Percentiles rank a stretch among this genome's conserved stretches.
Conservation (phyloP, 345 rosid genomes). For the Eucalyptus viminalis region DNA sequence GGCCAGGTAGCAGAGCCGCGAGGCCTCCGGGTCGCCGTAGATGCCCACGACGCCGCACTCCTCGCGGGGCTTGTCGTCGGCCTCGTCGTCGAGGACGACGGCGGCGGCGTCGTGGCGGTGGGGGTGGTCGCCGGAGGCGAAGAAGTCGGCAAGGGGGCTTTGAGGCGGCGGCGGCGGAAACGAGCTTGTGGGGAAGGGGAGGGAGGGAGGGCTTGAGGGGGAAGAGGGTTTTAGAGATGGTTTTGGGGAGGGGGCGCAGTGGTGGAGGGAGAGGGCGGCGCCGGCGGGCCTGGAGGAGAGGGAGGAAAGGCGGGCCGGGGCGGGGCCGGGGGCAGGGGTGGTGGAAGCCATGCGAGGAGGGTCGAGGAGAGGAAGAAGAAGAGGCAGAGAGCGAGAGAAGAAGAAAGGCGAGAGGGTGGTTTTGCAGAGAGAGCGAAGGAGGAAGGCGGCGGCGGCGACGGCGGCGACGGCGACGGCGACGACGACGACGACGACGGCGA, state of each 20-base stretch:
- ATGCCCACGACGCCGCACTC: slow-evolving; percentile 99
- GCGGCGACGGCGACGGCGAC: not conserved
- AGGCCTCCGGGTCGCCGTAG: slow-evolving; percentile 85
- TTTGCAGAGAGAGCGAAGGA: not conserved
- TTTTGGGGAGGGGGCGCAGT: slow-evolving; percentile 19
- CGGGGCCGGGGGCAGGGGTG: not conserved
- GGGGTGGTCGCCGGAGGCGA: not conserved
- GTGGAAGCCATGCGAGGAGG: not conserved
- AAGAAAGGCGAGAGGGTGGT: not conserved
- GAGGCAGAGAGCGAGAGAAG: not conserved
- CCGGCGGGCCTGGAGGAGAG: not conserved
- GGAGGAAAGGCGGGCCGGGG: not conserved
- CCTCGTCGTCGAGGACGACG: not conserved
- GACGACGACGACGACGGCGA: not conserved
- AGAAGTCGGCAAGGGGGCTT: slow-evolving; percentile 22
- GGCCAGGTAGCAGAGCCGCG: slow-evolving; percentile 84
- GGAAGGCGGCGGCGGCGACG: not conserved
- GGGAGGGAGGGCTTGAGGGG: not conserved
- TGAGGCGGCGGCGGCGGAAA: slow-evolving; percentile 14
- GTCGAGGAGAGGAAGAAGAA: not conserved
- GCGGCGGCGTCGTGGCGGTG: not conserved
- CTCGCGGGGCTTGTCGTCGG: slow-evolving; percentile 80
- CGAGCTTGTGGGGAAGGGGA: slow-evolving; percentile 2
- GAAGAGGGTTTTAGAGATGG: slow-evolving; percentile 29
- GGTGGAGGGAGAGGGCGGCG: slow-evolving; percentile 6